Evolutionary conservation across 306 rosid genomes (phyloP).

Genomic region (Gynostemma pentaphyllum): DNA sequence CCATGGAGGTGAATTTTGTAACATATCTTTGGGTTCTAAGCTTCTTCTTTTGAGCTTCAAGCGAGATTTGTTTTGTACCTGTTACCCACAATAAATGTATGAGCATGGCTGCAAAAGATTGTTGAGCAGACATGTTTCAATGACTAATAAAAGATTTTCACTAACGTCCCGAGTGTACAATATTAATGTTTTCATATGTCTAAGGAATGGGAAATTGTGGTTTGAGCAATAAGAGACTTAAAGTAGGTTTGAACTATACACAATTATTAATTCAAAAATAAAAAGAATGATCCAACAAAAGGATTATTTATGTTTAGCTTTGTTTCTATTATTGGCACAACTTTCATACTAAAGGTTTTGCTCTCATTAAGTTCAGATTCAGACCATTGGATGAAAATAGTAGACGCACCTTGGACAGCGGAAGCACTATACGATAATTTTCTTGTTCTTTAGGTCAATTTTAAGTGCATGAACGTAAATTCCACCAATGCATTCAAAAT

Average conservation of each 20-base stretch:
- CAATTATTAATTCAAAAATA: too few relatives aligned
- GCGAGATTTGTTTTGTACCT: slow-evolving; percentile 31
- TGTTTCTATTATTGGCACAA: not conserved
- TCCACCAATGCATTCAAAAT: too few relatives aligned
- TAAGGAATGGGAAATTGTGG: too few relatives aligned
- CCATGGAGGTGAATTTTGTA: slow-evolving; percentile 36
- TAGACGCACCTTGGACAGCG: too few relatives aligned
- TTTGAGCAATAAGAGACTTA: too few relatives aligned
- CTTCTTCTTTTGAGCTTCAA: slow-evolving; percentile 46
- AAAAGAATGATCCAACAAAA: not conserved
- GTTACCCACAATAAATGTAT: not conserved
- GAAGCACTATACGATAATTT: too few relatives aligned
- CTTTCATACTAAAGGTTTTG: not conserved
- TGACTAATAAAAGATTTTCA: not conserved
- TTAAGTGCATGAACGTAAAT: too few relatives aligned
- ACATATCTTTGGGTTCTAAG: slow-evolving; percentile 62
- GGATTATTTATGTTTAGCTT: not conserved
- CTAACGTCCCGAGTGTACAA: too few relatives aligned
- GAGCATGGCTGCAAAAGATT: not conserved
- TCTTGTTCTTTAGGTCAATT: too few relatives aligned
- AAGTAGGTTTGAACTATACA: not conserved
- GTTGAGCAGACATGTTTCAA: not conserved
- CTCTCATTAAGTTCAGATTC: not conserved
- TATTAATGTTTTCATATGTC: too few relatives aligned
- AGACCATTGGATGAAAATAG: not conserved